These are phyloP conservation scores for Takakia lepidozioides DNA, from an alignment of 225 moss, liverwort and hornwort species.

Conservation along the genomic window DNA sequence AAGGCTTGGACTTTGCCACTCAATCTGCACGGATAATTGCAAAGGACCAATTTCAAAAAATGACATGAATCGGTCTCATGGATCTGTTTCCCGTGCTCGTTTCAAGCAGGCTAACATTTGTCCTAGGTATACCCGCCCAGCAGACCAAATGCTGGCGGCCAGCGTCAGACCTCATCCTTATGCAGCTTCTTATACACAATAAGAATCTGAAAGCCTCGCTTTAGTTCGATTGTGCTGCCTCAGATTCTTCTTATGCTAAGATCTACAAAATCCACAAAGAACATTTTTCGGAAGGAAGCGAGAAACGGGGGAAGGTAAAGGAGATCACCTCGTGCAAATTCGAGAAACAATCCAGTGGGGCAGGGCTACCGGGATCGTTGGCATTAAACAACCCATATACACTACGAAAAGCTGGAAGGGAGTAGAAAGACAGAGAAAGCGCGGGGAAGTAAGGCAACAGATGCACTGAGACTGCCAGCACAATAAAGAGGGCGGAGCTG, in stretches of 20 bases:
- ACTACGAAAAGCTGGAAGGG: constrained; percentile 23
- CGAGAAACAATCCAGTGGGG: constrained; percentile 1
- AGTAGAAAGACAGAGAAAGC: constrained; percentile 25
- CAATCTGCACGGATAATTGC: constrained; percentile 9
- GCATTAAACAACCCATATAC: not conserved
- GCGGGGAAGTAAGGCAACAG: constrained; percentile 69
- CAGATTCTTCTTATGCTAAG: too few species aligned
- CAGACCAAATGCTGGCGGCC: too few species aligned
- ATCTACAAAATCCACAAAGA: not conserved
- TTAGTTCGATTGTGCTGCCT: too few species aligned
- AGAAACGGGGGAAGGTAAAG: not conserved
- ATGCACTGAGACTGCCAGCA: constrained; percentile 76
- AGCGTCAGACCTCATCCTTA: too few species aligned
- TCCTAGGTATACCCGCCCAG: too few species aligned
- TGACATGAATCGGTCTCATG: not conserved
- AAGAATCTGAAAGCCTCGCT: not conserved
- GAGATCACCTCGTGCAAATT: not conserved
- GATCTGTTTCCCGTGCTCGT: too few species aligned
- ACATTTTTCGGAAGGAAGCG: not conserved
- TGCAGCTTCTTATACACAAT: not conserved
- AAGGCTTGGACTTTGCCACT: too few species aligned
- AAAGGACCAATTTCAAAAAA: constrained; percentile 13
- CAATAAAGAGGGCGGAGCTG: constrained; percentile 78
- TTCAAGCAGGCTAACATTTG: too few species aligned
- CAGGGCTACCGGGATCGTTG: not conserved